Conservation (phyloP, 768 basidiomycete genomes). For the Macrolepiota dolichaula region DNA sequence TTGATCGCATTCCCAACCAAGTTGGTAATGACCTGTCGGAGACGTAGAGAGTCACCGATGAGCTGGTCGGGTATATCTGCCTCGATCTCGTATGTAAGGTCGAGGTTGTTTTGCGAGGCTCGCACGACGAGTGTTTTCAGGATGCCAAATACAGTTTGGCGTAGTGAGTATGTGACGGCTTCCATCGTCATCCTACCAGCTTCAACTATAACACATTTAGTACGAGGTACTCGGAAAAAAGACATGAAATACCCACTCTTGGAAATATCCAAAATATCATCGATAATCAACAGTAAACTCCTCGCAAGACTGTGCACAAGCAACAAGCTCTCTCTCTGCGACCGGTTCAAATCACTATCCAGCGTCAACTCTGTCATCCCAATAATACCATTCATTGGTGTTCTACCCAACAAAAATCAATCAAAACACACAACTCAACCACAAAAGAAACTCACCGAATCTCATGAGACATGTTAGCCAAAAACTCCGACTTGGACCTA, state of each 20-base stretch:
- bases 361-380: constrained; percentile 99
- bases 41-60: constrained; percentile 91
- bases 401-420: constrained; percentile 45
- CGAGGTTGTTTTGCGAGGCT: constrained; percentile 93
- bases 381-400: constrained; percentile 99
- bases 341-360: constrained; percentile 91
- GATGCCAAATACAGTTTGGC: constrained; percentile 96
- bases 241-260: constrained; percentile 71
- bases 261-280: constrained; percentile 98
- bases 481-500: constrained; percentile 93
- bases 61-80: constrained; percentile 95
- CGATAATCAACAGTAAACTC: constrained; percentile 92
- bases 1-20: constrained; percentile 96
- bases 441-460: constrained; percentile 72
- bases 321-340: constrained; percentile 92
- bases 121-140: constrained; percentile 97
- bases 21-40: constrained; percentile 95
- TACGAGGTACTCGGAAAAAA: too few species aligned
- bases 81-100: constrained; percentile 95
- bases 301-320: constrained; percentile 94
- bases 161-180: constrained; percentile 94
- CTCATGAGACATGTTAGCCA: constrained; percentile 98
- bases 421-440: neutral
- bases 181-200: constrained; percentile 99
- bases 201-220: constrained; percentile 61